Percentiles rank a stretch among this genome's conserved stretches.
Conservation (phyloP, 495 filamentous ascomycete genomes). For the Neurospora tetraspora region DNA sequence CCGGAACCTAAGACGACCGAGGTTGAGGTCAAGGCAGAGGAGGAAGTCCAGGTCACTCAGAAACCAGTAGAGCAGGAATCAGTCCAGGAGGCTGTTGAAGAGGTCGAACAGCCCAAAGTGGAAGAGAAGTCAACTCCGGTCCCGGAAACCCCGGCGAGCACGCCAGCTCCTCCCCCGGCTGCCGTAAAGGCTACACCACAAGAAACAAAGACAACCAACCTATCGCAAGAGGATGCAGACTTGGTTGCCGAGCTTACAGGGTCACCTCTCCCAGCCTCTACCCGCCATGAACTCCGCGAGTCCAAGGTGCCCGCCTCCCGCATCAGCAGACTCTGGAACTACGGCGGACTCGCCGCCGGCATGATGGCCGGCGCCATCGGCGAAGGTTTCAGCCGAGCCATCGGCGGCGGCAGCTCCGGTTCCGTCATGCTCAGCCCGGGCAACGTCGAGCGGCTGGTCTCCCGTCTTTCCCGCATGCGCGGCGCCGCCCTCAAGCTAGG, state of each 20-base stretch:
- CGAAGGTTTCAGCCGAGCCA: slow-evolving; percentile 66
- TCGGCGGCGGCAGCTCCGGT: slow-evolving; percentile 46
- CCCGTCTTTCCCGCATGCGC: slow-evolving; percentile 89
- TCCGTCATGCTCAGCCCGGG: slow-evolving; percentile 79
- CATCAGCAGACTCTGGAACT: slow-evolving; percentile 84
- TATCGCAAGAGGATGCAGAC: slow-evolving; percentile 5
- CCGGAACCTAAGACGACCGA: background rate
- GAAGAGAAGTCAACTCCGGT: background rate
- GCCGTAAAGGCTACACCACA: background rate
- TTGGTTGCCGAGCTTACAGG: slow-evolving; percentile 9
- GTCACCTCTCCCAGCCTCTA: background rate
- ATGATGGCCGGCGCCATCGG: slow-evolving; percentile 92
- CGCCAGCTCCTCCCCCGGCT: background rate
- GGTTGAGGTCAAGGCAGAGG: background rate
- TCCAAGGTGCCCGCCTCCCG: slow-evolving; percentile 86
- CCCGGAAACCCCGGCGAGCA: background rate
- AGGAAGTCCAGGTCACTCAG: background rate
- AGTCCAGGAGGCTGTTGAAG: background rate
- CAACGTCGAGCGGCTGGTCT: slow-evolving; percentile 86
- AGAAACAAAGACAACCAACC: background rate
- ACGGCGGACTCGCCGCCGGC: slow-evolving; percentile 81
- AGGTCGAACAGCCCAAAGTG: background rate
- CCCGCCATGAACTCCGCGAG: slow-evolving; percentile 65
- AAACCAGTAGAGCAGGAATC: background rate
- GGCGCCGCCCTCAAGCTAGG: slow-evolving; percentile 97